Conservation (phyloP, 1,284 basidiomycete genomes). For the Moesziomyces sp. region DNA sequence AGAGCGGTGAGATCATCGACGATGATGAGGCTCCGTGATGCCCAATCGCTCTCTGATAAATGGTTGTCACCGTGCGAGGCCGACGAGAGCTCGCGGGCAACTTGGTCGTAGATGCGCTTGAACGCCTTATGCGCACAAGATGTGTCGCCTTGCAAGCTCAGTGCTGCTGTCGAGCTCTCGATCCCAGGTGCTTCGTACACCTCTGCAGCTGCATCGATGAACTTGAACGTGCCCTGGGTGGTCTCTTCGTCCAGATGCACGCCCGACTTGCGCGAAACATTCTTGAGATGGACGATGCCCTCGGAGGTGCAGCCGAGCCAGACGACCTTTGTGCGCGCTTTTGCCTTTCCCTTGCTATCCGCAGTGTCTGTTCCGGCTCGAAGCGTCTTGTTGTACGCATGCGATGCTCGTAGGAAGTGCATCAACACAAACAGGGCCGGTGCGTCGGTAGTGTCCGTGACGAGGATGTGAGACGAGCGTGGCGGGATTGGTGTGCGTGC, state of each 20-base stretch:
- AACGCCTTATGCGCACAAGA: constrained; percentile 4
- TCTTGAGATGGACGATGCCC: constrained; percentile 38
- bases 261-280: constrained; percentile 39
- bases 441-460: constrained; percentile 52
- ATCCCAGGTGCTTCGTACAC: background rate
- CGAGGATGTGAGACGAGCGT: constrained; percentile 42
- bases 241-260: constrained; percentile 40
- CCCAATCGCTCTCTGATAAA: constrained; percentile 3
- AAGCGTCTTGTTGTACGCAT: constrained; percentile 19
- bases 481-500: constrained; percentile 40
- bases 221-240: constrained; percentile 23
- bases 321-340: constrained; percentile 29
- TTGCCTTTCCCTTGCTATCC: constrained; percentile 15
- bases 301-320: constrained; percentile 48
- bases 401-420: constrained; percentile 40
- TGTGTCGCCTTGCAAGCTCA: background rate
- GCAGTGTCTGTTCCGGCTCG: background rate
- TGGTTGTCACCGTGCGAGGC: background rate
- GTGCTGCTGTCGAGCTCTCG: background rate
- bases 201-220: constrained; percentile 28
- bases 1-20: constrained; percentile 46
- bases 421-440: constrained; percentile 46
- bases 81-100: constrained; percentile 11
- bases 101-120: constrained; percentile 6
- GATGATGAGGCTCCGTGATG: constrained; percentile 26